Conservation (phyloP, 2,329 filamentous ascomycete genomes). For the Nemania diffusa region DNA sequence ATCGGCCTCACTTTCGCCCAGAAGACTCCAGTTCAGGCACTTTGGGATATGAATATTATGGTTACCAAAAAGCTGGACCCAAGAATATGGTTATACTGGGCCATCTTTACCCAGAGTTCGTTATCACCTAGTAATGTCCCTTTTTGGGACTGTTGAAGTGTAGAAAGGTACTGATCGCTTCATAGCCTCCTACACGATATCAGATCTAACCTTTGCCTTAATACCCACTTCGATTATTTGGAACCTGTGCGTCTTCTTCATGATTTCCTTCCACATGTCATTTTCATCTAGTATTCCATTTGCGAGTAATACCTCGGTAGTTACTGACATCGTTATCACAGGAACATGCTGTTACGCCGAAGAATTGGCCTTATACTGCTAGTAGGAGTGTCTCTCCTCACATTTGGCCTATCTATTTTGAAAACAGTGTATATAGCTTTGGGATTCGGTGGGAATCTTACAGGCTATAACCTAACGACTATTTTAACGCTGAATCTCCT, state of each 20-base stretch:
- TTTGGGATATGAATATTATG: too few species aligned
- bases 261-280: too few species aligned
- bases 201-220: background rate
- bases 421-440: background rate
- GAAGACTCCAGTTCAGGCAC: background rate
- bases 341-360: background rate
- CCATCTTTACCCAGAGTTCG: too few species aligned
- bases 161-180: background rate
- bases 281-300: too few species aligned
- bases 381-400: background rate
- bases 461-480: background rate
- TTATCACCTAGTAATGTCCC: too few species aligned
- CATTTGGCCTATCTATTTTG: background rate
- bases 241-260: background rate
- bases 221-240: background rate
- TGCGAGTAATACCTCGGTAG: too few species aligned
- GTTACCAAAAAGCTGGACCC: too few species aligned
- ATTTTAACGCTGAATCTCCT: background rate
- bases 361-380: background rate
- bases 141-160: too few species aligned
- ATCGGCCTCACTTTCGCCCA: background rate
- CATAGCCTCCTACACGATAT: background rate
- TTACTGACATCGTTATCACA: too few species aligned
- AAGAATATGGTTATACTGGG: too few species aligned
- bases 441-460: background rate